Evolutionary conservation across 2,329 filamentous ascomycete species (phyloP), one percentile per base, ranked within the genome.

Genomic region (Monilinia aucupariae): DNA sequence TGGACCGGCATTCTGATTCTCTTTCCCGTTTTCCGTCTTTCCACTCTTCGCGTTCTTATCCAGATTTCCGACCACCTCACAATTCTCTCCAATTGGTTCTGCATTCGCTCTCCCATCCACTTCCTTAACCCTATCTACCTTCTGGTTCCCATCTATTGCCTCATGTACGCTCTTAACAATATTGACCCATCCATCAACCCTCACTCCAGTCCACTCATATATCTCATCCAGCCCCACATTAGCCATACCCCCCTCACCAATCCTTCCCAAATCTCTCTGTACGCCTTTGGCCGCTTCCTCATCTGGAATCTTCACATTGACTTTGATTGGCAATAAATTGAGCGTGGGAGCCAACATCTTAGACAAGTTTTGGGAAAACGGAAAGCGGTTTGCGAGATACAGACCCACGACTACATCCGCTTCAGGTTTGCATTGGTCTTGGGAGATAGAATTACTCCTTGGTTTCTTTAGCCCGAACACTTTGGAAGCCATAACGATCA

Each of bases 351-450:
- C 86, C 0, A 81, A 68, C 2, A 83, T 76, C 0, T 68, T 67
- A 2, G 82, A 76, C 1, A 85, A 72, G 3, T 80, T 76, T 3
- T 81, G 76, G 10, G 81, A 75, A 27, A 78, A 76, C 13, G 82
- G 78, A 0, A 82, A 80, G 59, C 91, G 83, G 73, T 96, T 96
- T 49, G 91, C 90, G 10, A 96, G 82, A 74, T 96, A 97, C 27
- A 96, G 75, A 2, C 92, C 92, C 58, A 96, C 81, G 0, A 91
- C 76, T 1, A 90, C 74, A 47, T 83, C 78, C 22, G n/a, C 17
- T 3, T 27, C 20, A 13, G 20, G 22, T 7, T 71, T 54, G 43
- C 13, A 25, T 1, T n/a, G 10, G n/a, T 25, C 15, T 45, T 22
- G 9, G 8, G 51, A 34, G 41, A 12, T 9, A 17, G 51, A n/a